These are phyloP conservation scores for Ceratocystis cacaofunesta DNA, from an alignment of 2,329 filamentous ascomycete genomes.

Conservation along the genomic window DNA sequence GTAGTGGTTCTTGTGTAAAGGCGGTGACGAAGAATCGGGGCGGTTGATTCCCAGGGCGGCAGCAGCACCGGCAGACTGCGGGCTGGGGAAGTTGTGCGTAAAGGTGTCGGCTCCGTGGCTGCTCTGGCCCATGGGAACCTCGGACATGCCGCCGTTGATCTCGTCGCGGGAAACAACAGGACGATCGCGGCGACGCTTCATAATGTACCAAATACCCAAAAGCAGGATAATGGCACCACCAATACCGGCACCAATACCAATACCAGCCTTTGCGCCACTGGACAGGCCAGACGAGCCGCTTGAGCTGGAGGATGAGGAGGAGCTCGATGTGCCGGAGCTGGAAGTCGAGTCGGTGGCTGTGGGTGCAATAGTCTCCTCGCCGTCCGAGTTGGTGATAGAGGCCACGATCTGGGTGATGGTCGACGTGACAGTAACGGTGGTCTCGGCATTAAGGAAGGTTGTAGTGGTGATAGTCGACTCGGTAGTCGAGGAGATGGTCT, in stretches of 20 bases:
- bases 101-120: constrained; percentile 17
- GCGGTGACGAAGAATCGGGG: constrained; percentile 21
- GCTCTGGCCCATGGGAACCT: constrained; percentile 28
- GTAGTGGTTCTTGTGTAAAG: constrained; percentile 18
- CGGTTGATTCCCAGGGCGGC: constrained; percentile 16
- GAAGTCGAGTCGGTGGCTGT: constrained; percentile 20
- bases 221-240: constrained; percentile 24
- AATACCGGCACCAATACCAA: constrained; percentile 28
- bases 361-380: constrained; percentile 24
- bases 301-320: constrained; percentile 18
- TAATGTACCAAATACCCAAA: constrained; percentile 18
- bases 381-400: constrained; percentile 24
- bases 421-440: constrained; percentile 27
- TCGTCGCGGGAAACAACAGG: constrained; percentile 25
- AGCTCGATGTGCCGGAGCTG: constrained; percentile 21
- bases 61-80: constrained; percentile 15
- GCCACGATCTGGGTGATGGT: constrained; percentile 22
- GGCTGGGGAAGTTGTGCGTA: constrained; percentile 24
- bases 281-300: constrained; percentile 24
- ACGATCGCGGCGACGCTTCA: constrained; percentile 18
- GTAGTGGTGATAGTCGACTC: constrained; percentile 20
- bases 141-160: constrained; percentile 27
- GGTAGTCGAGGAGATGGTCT: constrained; percentile 19
- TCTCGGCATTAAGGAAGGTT: constrained; percentile 24
- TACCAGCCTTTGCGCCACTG: constrained; percentile 31